These are phyloP conservation scores for Liquidambar formosana DNA, from an alignment of 164 flowering plant species.

Conservation along the genomic window DNA sequence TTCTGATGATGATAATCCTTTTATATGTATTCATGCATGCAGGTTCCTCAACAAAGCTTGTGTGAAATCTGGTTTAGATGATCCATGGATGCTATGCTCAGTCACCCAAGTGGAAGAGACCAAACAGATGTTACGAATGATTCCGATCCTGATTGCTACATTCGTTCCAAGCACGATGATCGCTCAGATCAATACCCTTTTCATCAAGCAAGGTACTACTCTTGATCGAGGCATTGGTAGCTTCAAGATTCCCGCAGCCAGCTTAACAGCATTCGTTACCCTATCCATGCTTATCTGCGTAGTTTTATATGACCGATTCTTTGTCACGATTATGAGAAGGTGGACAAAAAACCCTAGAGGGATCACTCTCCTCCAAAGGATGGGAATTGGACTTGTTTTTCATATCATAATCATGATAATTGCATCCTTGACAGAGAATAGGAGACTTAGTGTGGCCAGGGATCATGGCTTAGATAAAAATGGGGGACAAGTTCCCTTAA, in stretches of 20 bases:
- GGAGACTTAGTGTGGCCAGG: conserved; percentile 42
- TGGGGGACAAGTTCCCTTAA: conserved; percentile 46
- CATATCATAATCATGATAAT: conserved; percentile 49
- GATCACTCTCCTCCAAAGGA: conserved; percentile 57
- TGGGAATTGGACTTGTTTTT: conserved; percentile 56
- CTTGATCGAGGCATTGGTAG: conserved; percentile 41
- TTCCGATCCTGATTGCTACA: conserved; percentile 51
- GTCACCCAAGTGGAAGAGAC: conserved; percentile 75
- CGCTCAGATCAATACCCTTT: conserved; percentile 60
- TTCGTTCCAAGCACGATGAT: conserved; percentile 61
- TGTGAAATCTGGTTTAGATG: conserved; percentile 38
- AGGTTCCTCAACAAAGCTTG: conserved; percentile 69
- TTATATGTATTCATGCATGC: conserved; percentile 21
- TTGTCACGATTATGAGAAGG: conserved; percentile 35
- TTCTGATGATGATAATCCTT: no score
- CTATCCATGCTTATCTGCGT: conserved; percentile 57
- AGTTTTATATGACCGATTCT: conserved; percentile 50
- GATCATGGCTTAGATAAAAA: conserved; percentile 37
- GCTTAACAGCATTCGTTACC: conserved; percentile 52
- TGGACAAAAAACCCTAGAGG: conserved; percentile 72
- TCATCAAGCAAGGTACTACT: conserved; percentile 69
- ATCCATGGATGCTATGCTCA: conserved; percentile 56
- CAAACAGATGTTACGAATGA: conserved; percentile 60
- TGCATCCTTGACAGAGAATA: conserved; percentile 44
- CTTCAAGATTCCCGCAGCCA: conserved; percentile 65